A percentile compares a stretch with the other conserved stretches of the same genome.
phyloP scores from a whole-genome alignment of 2,329 filamentous ascomycete species.

The Monilinia fructicola region DNA sequence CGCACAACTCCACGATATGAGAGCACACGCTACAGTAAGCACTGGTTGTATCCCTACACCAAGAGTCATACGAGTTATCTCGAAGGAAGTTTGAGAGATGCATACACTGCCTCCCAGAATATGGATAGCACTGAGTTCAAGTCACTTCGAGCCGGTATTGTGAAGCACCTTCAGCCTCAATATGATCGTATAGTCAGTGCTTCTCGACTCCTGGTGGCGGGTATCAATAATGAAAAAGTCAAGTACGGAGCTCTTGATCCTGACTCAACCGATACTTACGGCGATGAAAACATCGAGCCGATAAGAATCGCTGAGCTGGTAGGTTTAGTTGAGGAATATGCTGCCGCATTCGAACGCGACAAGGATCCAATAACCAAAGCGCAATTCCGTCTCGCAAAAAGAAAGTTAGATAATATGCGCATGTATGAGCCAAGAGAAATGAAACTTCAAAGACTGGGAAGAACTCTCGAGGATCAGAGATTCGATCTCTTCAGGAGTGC shows the following conservation, averaged over 20 bases:
- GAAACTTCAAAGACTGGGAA: neutral
- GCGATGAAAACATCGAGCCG: neutral
- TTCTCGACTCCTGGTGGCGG: neutral
- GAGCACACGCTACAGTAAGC: neutral
- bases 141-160: neutral
- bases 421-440: neutral
- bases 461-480: neutral
- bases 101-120: neutral
- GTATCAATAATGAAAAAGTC: neutral
- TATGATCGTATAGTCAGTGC: neutral
- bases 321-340: neutral
- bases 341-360: neutral
- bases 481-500: neutral
- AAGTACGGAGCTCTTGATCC: neutral
- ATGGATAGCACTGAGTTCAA: neutral
- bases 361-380: neutral
- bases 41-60: neutral
- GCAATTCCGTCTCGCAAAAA: neutral
- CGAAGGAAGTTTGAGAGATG: neutral
- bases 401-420: neutral
- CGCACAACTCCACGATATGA: neutral
- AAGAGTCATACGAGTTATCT: neutral
- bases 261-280: neutral
- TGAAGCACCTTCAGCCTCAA: neutral
- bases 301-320: neutral